Evolutionary conservation across 1,139 yeast genomes (phyloP).

Genomic region (Candida dubliniensis): DNA sequence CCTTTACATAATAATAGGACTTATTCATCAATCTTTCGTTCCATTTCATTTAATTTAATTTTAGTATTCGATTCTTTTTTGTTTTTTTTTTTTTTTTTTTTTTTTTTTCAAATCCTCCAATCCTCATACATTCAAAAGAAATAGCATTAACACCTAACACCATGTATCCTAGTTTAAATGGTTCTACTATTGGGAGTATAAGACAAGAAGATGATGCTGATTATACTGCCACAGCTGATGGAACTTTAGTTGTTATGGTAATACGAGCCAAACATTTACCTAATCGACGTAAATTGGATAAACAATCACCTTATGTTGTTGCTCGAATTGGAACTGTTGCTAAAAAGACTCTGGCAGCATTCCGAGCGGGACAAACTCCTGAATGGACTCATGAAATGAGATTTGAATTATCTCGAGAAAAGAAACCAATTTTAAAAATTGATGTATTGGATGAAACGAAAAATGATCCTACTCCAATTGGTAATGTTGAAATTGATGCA

Average conservation of each 20-base stretch:
- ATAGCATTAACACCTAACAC: too few relatives aligned
- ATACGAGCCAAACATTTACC: conserved; percentile 73
- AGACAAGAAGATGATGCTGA: not conserved
- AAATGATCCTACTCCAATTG: conserved; percentile 81
- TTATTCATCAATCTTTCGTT: not conserved
- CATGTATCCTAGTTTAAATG: conserved; percentile 4
- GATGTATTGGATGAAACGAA: conserved; percentile 87
- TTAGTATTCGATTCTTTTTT: not conserved
- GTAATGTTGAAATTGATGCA: conserved; percentile 77
- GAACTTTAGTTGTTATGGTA: conserved; percentile 46
- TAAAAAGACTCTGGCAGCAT: conserved; percentile 67
- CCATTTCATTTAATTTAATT: not conserved
- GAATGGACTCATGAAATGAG: conserved; percentile 79
- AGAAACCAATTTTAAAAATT: conserved; percentile 62
- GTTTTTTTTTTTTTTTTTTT: not conserved
- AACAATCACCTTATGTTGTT: conserved; percentile 86
- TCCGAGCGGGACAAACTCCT: conserved; percentile 90
- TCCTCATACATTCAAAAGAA: too few relatives aligned
- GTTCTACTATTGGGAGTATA: not conserved
- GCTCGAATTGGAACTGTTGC: conserved; percentile 80
- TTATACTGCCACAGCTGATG: conserved; percentile 42
- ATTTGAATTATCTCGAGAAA: conserved; percentile 62
- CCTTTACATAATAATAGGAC: not conserved
- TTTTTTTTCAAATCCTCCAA: not conserved
- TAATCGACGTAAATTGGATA: conserved; percentile 77